Evolutionary conservation across 2,329 filamentous ascomycete genomes (phyloP).

Genomic region (Cladosporium austrohemisphaericum): DNA sequence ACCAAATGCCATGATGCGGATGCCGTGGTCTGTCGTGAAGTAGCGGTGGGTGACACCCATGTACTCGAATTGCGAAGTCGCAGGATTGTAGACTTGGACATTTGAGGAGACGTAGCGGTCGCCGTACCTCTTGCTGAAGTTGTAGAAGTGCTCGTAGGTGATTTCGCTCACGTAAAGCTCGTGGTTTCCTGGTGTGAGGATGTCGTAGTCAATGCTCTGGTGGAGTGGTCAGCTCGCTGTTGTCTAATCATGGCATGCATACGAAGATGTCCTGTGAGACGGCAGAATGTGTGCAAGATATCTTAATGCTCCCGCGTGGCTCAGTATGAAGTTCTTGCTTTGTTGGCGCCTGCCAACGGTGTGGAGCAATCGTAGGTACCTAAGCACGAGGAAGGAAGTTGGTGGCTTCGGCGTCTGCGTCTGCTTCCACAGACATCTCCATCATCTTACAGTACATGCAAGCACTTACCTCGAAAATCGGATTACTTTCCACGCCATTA

Average conservation of each 20-base stretch:
- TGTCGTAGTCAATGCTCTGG: slow-evolving; percentile 49
- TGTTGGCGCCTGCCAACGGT: no score
- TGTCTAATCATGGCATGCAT: no score
- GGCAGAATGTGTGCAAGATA: no score
- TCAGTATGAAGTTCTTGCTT: no score
- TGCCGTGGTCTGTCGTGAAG: slow-evolving; percentile 47
- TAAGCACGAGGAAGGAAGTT: no score
- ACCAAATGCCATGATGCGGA: slow-evolving; percentile 53
- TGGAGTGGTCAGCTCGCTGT: neutral
- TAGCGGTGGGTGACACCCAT: slow-evolving; percentile 49
- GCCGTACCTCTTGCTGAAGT: slow-evolving; percentile 57
- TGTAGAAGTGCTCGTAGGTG: slow-evolving; percentile 58
- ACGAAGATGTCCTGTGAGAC: no score
- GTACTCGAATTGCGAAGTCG: slow-evolving; percentile 42
- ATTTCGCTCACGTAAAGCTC: slow-evolving; percentile 62
- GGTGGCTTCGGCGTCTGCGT: no score
- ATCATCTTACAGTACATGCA: neutral
- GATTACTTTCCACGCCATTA: slow-evolving; percentile 54
- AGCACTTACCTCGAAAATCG: slow-evolving; percentile 44
- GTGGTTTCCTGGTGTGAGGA: slow-evolving; percentile 54
- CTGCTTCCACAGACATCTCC: neutral
- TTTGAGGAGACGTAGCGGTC: slow-evolving; percentile 54
- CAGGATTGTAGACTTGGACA: slow-evolving; percentile 47
- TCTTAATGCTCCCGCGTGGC: no score
- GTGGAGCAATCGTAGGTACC: no score